Evolutionary conservation across 192 early-diverging fungal genomes (phyloP), one percentile per base, ranked within the genome.

Genomic region (Mortierella hygrophila): DNA sequence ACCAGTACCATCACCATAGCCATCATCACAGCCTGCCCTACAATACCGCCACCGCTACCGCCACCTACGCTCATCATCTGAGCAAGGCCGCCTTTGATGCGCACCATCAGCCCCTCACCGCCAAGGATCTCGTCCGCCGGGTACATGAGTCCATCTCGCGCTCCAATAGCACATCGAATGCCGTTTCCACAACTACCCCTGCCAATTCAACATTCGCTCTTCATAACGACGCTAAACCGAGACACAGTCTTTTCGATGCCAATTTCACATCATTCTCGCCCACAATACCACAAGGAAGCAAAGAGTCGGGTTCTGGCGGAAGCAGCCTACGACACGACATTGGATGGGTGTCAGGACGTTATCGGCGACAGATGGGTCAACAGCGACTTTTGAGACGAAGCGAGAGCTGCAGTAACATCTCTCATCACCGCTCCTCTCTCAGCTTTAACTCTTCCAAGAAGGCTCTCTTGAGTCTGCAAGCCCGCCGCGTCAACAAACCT

Each of bases 381-480:
- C 40, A 40, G 4, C 68, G 40, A 1, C 60, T 44, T 21, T 52
- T 55, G 0, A 40, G 54, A 15, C 47, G 83, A 29, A 85, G 77
- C 23, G 78, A 85, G 29, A 80, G 83, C 70, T 79, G 77, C 16
- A 73, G 75, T 29, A 46, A 18, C n/a, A 75, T 75, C 20, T 72
- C 74, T 1, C 57, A 46, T 10, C 76, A 85, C 42, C 78, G 75
- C 18, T 75, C 83, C 0, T 76, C 78, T 4, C 41, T 85, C 20
- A 85, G 83, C 26, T 65, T 85, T 21, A 73, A 77, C 70, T 85
- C 83, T 2, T 77, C 83, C 37, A 85, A 85, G 35, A 85, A 69
- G 52, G 83, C 68, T 1, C 78, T 85, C 1, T 32, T 86, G 41
- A 75, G 68, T 35, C 75, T 86, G 4, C 84, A 86, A 35, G 65